Base-by-base conservation (phyloP, 106 monocot species). In the Dendrobium nobile region DNA sequence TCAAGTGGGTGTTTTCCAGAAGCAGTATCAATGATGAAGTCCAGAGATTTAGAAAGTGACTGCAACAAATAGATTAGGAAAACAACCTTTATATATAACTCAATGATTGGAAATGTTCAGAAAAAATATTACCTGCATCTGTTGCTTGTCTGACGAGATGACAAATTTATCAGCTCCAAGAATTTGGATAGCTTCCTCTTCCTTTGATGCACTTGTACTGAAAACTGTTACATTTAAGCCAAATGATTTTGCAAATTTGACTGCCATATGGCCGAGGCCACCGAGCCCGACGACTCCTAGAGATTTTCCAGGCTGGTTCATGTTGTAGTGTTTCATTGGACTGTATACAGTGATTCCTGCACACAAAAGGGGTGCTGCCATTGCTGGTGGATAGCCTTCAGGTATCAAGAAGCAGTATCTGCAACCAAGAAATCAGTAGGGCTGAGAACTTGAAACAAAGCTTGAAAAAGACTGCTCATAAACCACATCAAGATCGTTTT, bases 1-100 rank as follows among this genome's bases (percentile, higher is more conserved):
- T 94, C 91, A 51, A 94, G 90, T 2, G 85, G 89, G 70, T 94
- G 94, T 47, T 88, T 80, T 5, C 94, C 94, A 31, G 91, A 91
- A n/a, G 94, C 89, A 55, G 91, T 87, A 56, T 94, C 94, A 67
- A 94, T 77, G 8, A 94, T 94, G 83, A 88, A 94, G 80, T 94
- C 88, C 78, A 91, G 77, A 24, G 88, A 87, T 2, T 70, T 89
- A 22, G 54, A 54, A 10, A 87, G 79, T 3, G 84, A 86, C 91
- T 91, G 78, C 79, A 75, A 79, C 20, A 54, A 31, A 31, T 31
- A 31, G 31, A 31, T 31, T 31, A 31, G 31, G 31, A 31, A 31
- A 31, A 31, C 31, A 31, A 31, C 31, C 31, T 31, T 31, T 31
- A 31, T 31, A 31, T 31, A 31, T 31, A 31, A 31, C 31, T 31